phyloP scores from a whole-genome alignment of 1,284 basidiomycete species.

The Austroboletus novae-zelandiae region DNA sequence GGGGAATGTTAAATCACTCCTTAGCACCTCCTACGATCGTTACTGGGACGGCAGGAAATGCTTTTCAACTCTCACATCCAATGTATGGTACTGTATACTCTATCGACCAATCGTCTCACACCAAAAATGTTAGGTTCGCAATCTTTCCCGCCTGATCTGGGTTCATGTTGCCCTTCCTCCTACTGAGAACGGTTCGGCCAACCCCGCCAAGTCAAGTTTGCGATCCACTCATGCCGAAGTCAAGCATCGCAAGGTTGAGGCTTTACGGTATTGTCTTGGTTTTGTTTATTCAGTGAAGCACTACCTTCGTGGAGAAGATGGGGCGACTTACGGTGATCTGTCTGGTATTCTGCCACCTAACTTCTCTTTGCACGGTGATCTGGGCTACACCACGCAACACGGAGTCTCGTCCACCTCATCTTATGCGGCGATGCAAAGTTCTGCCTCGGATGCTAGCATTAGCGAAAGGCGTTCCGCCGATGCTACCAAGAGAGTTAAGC shows the following conservation, averaged over 20 bases:
- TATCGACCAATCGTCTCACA: not conserved
- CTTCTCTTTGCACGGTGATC: constrained; percentile 47
- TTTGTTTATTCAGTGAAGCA: constrained; percentile 75
- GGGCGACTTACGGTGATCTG: constrained; percentile 66
- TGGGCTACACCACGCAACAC: constrained; percentile 38
- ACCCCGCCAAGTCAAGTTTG: constrained; percentile 45
- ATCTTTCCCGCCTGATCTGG: constrained; percentile 72
- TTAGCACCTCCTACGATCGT: constrained; percentile 75
- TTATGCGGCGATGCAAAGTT: constrained; percentile 43
- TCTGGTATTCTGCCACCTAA: constrained; percentile 60
- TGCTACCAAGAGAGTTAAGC: constrained; percentile 66
- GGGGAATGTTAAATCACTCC: constrained; percentile 3
- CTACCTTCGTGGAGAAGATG: constrained; percentile 76
- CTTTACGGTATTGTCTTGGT: constrained; percentile 64
- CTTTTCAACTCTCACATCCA: constrained; percentile 64
- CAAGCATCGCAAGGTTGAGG: constrained; percentile 67
- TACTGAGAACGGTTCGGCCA: constrained; percentile 40
- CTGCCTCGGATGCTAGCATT: constrained; percentile 21
- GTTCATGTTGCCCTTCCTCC: constrained; percentile 71
- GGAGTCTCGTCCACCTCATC: constrained; percentile 26
- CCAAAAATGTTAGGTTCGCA: constrained; percentile 45
- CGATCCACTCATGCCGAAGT: constrained; percentile 55
- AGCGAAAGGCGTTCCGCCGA: constrained; percentile 41
- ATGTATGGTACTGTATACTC: constrained; percentile 44
- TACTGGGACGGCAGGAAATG: constrained; percentile 86